These are phyloP conservation scores for Dicorynia guianensis DNA, from an alignment of 306 rosid genomes.

Conservation along the genomic window DNA sequence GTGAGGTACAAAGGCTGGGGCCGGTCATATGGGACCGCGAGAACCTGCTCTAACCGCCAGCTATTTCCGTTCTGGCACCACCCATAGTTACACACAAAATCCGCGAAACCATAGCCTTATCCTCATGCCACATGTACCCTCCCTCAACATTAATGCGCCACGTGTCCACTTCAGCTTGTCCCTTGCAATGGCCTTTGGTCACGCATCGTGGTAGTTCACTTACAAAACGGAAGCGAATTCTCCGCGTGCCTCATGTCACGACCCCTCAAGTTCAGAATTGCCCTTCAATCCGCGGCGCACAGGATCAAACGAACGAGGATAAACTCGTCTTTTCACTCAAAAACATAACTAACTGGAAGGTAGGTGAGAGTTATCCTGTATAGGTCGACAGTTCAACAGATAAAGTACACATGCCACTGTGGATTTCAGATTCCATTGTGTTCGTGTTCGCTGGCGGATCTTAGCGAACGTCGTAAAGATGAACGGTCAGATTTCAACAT, in stretches of 20 bases:
- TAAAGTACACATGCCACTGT: slow-evolving; percentile 6
- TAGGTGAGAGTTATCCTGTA: slow-evolving; percentile 42
- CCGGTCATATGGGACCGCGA: slow-evolving; percentile 41
- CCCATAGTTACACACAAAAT: slow-evolving; percentile 26
- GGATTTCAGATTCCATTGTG: slow-evolving; percentile 5
- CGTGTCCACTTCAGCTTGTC: slow-evolving; percentile 30
- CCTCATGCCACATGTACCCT: slow-evolving; percentile 29
- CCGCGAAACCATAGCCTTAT: slow-evolving; percentile 10
- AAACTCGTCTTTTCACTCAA: slow-evolving; percentile 3
- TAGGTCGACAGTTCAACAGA: slow-evolving; percentile 27
- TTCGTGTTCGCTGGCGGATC: not conserved
- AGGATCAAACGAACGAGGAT: not conserved
- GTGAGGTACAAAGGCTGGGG: slow-evolving; percentile 22
- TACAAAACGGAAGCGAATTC: slow-evolving; percentile 26
- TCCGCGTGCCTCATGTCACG: not conserved
- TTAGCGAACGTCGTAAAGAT: not conserved
- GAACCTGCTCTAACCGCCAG: slow-evolving; percentile 52
- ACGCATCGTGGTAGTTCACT: slow-evolving; percentile 32
- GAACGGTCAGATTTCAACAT: slow-evolving; percentile 25
- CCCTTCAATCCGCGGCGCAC: not conserved
- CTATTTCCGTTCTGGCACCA: slow-evolving; percentile 42
- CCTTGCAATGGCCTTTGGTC: slow-evolving; percentile 15
- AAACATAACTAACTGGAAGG: slow-evolving; percentile 48
- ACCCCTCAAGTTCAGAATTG: not conserved
- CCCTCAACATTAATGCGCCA: not conserved